Base-by-base conservation (phyloP, 306 rosid species). In the Sesbania bispinosa region DNA sequence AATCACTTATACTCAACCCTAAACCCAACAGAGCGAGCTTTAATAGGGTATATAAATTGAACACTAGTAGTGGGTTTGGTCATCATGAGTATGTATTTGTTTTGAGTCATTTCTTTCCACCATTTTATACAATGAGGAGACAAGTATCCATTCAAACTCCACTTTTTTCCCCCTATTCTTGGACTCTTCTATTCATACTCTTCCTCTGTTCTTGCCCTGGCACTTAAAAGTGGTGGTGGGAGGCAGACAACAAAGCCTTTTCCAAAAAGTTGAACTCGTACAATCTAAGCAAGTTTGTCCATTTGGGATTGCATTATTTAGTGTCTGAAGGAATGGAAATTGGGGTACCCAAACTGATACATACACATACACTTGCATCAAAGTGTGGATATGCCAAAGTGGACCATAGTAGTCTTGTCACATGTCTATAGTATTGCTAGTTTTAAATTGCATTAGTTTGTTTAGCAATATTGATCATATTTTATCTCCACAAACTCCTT, bases 11-110 rank as follows among this genome's bases (percentile, higher is more conserved):
- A n/a, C n/a, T n/a, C n/a, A n/a, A n/a, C n/a, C n/a, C n/a, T n/a
- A n/a, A n/a, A n/a, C n/a, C n/a, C n/a, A n/a, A n/a, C n/a, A n/a
- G n/a, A n/a, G n/a, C n/a, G n/a, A n/a, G n/a, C n/a, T 39, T 64
- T 41, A 63, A 61, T 64, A 64, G 70, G 81, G 75, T 32, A 27
- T 42, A 11, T 27, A 70, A 78, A 7, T 69, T 69, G 74, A 63
- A 74, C 73, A 59, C 65, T 66, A 60, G 45, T 65, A 83, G 87
- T 83, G 87, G 84, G 87, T 75, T 83, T 75, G 82, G 78, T 59
- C 75, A 69, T 48, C 32, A 65, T 76, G 71, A 71, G 21, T 21
- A 7, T 39, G 47, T 7, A 3, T 50, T 27, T 59, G 47, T 76
- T 38, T 67, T 36, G 23, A 46, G 73, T 41, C 14, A 72, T 60